Evolutionary conservation across 2,329 filamentous ascomycete genomes (phyloP).

Genomic region (Tolypocladium inflatum): DNA sequence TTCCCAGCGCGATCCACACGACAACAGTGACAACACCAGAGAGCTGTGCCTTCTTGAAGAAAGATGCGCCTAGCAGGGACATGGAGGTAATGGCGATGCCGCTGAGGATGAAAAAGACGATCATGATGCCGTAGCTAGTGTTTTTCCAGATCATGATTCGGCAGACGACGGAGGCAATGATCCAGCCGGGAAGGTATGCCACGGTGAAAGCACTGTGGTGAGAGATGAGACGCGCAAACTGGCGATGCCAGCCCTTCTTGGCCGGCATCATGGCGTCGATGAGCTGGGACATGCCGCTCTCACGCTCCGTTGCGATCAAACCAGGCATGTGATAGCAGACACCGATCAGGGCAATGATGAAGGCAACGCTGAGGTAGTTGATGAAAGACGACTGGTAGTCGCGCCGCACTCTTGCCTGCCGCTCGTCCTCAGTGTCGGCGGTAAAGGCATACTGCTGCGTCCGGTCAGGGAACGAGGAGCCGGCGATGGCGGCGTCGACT

Average conservation of each 20-base stretch:
- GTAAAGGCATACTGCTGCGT: slow-evolving; percentile 57
- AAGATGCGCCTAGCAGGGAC: slow-evolving; percentile 69
- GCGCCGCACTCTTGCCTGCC: slow-evolving; percentile 59
- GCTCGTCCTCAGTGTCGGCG: slow-evolving; percentile 11
- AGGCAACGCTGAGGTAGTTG: slow-evolving; percentile 66
- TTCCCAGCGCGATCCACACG: slow-evolving; percentile 64
- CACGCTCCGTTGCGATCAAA: slow-evolving; percentile 75
- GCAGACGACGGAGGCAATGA: slow-evolving; percentile 62
- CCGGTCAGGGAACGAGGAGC: slow-evolving; percentile 40
- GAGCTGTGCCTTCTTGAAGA: slow-evolving; percentile 82
- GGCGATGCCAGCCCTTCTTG: slow-evolving; percentile 62
- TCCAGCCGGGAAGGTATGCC: slow-evolving; percentile 75
- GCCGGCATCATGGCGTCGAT: slow-evolving; percentile 90
- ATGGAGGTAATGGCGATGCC: slow-evolving; percentile 72
- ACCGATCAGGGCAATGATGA: slow-evolving; percentile 71
- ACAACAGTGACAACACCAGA: slow-evolving; percentile 75
- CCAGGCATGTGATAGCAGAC: slow-evolving; percentile 83
- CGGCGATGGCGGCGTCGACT: slow-evolving; percentile 64
- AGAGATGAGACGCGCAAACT: slow-evolving; percentile 66
- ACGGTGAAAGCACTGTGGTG: slow-evolving; percentile 73
- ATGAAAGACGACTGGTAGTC: slow-evolving; percentile 60
- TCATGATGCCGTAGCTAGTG: slow-evolving; percentile 54
- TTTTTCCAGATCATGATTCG: slow-evolving; percentile 52
- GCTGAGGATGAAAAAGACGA: slow-evolving; percentile 66
- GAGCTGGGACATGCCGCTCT: slow-evolving; percentile 78